Conservation (phyloP, 345 rosid genomes). For the Tarenaya hassleriana region DNA sequence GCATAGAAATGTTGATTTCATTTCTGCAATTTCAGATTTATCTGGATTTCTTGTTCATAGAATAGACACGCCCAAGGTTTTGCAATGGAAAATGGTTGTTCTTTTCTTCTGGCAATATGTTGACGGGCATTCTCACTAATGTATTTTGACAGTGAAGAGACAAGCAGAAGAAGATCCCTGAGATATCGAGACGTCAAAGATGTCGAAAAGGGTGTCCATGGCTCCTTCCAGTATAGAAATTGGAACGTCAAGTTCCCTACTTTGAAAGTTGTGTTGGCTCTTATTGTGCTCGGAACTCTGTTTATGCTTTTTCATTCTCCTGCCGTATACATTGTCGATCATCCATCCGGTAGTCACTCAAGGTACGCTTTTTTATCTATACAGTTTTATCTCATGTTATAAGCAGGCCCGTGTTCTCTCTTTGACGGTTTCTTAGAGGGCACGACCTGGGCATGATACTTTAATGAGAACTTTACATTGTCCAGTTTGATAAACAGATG, state of each 20-base stretch:
- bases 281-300: conserved; percentile 50
- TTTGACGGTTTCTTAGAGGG: background rate
- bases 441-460: background rate
- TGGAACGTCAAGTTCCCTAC: conserved; percentile 46
- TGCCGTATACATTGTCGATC: conserved; percentile 50
- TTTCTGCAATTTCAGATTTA: background rate
- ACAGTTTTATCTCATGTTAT: background rate
- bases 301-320: conserved; percentile 60
- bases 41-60: background rate
- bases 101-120: background rate
- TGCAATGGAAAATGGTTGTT: background rate
- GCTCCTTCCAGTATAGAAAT: conserved; percentile 53
- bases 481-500: conserved; percentile 44
- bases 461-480: conserved; percentile 20
- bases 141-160: conserved; percentile 43
- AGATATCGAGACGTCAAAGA: conserved; percentile 47
- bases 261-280: conserved; percentile 43
- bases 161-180: conserved; percentile 39
- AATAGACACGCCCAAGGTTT: background rate
- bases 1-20: background rate
- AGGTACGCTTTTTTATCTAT: conserved; percentile 30
- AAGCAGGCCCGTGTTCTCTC: background rate
- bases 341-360: conserved; percentile 30
- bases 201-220: conserved; percentile 54
- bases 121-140: conserved; percentile 2